A percentile compares a stretch with the other conserved stretches of the same genome.
Conservation (phyloP, 2,329 filamentous ascomycete genomes). For the Juglanconis oblonga region DNA sequence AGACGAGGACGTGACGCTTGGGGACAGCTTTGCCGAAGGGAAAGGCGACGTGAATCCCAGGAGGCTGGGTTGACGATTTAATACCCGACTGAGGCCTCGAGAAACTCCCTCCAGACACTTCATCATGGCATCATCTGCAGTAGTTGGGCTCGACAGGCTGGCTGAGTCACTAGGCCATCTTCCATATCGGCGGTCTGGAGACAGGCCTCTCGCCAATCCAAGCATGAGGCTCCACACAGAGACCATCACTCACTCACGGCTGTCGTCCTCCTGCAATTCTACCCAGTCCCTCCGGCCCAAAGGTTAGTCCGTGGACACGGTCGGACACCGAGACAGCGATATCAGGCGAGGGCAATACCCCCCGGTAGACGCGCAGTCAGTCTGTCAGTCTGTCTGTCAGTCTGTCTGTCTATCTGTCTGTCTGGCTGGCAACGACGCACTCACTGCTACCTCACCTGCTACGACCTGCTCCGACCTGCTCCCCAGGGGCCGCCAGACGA, state of each 20-base stretch:
- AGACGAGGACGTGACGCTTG: neutral
- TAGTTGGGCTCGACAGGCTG: neutral
- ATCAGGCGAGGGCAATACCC: neutral
- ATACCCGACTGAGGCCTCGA: neutral
- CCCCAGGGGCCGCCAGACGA: neutral
- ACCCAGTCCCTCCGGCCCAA: neutral
- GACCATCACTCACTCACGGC: neutral
- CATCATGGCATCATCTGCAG: neutral
- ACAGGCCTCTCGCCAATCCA: neutral
- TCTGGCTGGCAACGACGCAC: too few relatives aligned
- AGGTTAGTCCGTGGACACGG: neutral
- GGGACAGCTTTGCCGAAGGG: neutral
- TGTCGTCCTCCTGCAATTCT: neutral
- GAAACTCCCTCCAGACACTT: too few relatives aligned
- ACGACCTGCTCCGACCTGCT: too few relatives aligned
- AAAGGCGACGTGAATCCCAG: neutral
- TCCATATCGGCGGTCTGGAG: conserved; percentile 4
- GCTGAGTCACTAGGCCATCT: neutral
- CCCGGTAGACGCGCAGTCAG: neutral
- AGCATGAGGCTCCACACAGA: neutral
- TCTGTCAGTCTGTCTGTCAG: too few relatives aligned
- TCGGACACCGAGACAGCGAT: conserved; percentile 9
- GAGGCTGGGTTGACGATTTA: neutral
- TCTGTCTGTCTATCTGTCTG: too few relatives aligned
- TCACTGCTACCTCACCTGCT: too few relatives aligned